Evolutionary conservation across 495 filamentous ascomycete genomes (phyloP), one percentile per base, ranked within the genome.

Genomic region (Podospora conica): DNA sequence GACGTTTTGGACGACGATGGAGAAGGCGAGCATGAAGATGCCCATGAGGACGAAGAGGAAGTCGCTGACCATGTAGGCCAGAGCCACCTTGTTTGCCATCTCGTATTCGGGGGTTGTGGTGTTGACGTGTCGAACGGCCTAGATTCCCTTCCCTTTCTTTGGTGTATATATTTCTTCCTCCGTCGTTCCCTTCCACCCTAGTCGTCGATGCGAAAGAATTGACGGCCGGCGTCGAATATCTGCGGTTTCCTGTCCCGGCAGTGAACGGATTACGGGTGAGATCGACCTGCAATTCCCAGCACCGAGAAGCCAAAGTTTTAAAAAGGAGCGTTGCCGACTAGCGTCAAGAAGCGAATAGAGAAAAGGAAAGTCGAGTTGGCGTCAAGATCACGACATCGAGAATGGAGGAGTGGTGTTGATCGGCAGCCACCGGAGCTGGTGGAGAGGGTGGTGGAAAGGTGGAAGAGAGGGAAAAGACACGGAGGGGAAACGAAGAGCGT

Each of bases 21-120:
- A 84, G 68, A 88, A 88, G 62, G 79, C 83, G 63, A 91, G 70
- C 66, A 91, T 80, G 61, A 91, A 78, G 61, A 80, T 82, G 68
- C 89, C 90, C 65, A 85, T 85, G 21, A 79, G 73, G 21, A 88
- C 77, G 74, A 91, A 90, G 71, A 91, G 75, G 67, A 83, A 65
- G 71, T 91, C 84, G 65, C 78, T 70, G 63, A 79, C 72, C 63
- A 87, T 64, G 74, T 89, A 89, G 63, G 80, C 78, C 68, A 82
- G 60, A 29, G 87, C 78, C 53, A 88, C 80, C 65, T 83, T 86
- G 78, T 86, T 83, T 68, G 76, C 77, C 84, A 86, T 87, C 54
- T 69, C 80, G 60, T 48, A 18, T 58, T 70, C 60, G 21, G 33
- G 54, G 31, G 67, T 22, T 10, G 33, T 40, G 53, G 9, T 11